Conservation (phyloP, 2,329 filamentous ascomycete genomes). For the Septoria petroselini region DNA sequence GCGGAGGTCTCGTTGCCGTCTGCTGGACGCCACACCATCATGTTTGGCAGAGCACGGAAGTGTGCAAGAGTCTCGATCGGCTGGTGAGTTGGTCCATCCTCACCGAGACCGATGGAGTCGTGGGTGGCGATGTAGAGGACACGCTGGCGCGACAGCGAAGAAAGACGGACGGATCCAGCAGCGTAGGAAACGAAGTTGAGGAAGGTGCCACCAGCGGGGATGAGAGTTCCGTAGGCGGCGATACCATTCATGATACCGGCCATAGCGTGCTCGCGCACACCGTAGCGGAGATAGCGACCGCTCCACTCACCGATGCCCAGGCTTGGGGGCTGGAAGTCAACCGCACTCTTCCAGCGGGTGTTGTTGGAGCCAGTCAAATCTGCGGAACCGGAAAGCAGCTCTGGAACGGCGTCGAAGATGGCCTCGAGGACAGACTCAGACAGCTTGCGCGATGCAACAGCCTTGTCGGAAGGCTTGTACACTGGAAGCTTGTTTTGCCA, state of each 20-base stretch:
- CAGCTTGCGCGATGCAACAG: slow-evolving; percentile 90
- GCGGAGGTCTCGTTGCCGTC: slow-evolving; percentile 98
- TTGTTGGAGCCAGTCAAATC: slow-evolving; percentile 98
- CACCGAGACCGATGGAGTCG: slow-evolving; percentile 98
- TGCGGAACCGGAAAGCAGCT: slow-evolving; percentile 92
- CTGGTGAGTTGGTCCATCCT: slow-evolving; percentile 98
- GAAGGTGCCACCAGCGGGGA: slow-evolving; percentile 95
- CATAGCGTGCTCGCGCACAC: slow-evolving; percentile 90
- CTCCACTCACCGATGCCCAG: slow-evolving; percentile 82
- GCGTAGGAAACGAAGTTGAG: slow-evolving; percentile 99
- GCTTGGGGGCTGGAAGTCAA: slow-evolving; percentile 92
- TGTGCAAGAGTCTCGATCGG: slow-evolving; percentile 97
- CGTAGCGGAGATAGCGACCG: slow-evolving; percentile 89
- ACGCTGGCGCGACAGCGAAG: slow-evolving; percentile 84
- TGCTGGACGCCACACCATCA: slow-evolving; percentile 98
- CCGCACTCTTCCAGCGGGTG: slow-evolving; percentile 94
- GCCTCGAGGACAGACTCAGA: slow-evolving; percentile 91
- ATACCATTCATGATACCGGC: slow-evolving; percentile 93
- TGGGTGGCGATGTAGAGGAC: slow-evolving; percentile 95
- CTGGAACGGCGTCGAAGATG: slow-evolving; percentile 77
- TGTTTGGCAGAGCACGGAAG: slow-evolving; percentile 98
- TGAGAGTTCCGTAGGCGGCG: slow-evolving; percentile 88
- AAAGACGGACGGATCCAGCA: slow-evolving; percentile 90
- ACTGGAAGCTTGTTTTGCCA: slow-evolving; percentile 93
- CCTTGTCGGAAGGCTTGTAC: slow-evolving; percentile 81